Evolutionary conservation across 2,329 filamentous ascomycete genomes (phyloP).

Genomic region (Exophiala calicioides): DNA sequence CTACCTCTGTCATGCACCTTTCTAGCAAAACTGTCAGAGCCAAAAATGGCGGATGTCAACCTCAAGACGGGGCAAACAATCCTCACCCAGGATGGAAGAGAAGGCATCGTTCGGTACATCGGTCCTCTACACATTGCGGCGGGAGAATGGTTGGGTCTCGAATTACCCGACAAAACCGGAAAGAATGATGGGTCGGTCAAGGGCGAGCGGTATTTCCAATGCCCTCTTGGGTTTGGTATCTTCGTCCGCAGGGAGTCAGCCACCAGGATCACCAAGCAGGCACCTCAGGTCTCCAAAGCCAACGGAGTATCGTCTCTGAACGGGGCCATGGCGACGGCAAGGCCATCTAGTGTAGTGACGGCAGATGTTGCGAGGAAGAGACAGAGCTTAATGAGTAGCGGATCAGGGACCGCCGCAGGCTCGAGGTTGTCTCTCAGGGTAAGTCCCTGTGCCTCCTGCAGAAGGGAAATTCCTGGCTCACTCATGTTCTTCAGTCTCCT

Average conservation of each 20-base stretch:
- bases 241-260: constrained; percentile 77
- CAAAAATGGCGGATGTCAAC: constrained; percentile 39
- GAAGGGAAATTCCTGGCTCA: constrained; percentile 4
- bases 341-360: constrained; percentile 51
- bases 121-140: constrained; percentile 74
- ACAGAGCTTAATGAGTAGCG: constrained; percentile 69
- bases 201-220: constrained; percentile 86
- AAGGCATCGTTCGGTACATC: constrained; percentile 76
- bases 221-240: constrained; percentile 70
- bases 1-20: constrained; percentile 20
- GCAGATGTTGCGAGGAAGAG: constrained; percentile 57
- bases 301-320: constrained; percentile 34
- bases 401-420: constrained; percentile 51
- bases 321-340: constrained; percentile 37
- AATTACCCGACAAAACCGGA: constrained; percentile 76
- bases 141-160: constrained; percentile 87
- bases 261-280: constrained; percentile 56
- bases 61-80: constrained; percentile 68
- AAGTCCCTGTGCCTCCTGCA: constrained; percentile 17
- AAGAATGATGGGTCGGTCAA: constrained; percentile 95
- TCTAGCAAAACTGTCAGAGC: constrained; percentile 2
- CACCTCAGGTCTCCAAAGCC: constrained; percentile 40
- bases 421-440: constrained; percentile 42
- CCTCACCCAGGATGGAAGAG: constrained; percentile 74
- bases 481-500: constrained; percentile 59